Conservation (phyloP, 441 rosid genomes). For the Syzygium syzygioides region DNA sequence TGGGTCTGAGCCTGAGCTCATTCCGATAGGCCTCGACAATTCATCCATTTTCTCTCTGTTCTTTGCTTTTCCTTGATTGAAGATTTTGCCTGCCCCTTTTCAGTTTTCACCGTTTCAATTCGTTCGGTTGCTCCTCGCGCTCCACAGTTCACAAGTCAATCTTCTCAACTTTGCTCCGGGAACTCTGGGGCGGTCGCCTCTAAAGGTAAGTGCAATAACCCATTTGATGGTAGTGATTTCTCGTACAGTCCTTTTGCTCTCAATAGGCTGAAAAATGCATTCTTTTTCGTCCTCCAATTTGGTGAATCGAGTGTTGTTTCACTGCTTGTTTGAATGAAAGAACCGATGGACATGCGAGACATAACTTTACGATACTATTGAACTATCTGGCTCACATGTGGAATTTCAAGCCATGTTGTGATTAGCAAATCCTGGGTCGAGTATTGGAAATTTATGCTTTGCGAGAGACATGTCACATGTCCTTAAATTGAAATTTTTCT, state of each 20-base stretch:
- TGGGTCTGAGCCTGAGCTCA: no score
- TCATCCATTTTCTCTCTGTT: not conserved
- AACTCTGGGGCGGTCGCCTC: not conserved
- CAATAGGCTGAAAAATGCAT: not conserved
- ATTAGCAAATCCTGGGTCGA: not conserved
- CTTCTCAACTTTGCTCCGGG: not conserved
- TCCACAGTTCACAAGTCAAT: not conserved
- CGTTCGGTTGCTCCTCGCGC: not conserved
- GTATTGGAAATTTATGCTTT: not conserved
- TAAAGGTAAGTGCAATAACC: not conserved
- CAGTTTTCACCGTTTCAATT: not conserved
- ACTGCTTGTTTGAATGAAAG: not conserved
- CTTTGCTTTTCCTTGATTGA: not conserved
- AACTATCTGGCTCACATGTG: not conserved
- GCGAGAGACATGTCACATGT: not conserved
- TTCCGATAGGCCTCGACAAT: no score
- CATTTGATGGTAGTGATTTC: not conserved
- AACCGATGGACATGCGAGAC: not conserved
- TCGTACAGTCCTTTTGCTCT: not conserved
- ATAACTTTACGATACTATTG: not conserved
- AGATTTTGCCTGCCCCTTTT: not conserved
- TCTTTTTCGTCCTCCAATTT: not conserved
- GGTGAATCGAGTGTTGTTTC: not conserved
- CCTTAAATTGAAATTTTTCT: not conserved
- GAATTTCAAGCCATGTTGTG: not conserved